Evolutionary conservation across 1,139 yeast species (phyloP).

Genomic region (Magnusiomyces sp.): DNA sequence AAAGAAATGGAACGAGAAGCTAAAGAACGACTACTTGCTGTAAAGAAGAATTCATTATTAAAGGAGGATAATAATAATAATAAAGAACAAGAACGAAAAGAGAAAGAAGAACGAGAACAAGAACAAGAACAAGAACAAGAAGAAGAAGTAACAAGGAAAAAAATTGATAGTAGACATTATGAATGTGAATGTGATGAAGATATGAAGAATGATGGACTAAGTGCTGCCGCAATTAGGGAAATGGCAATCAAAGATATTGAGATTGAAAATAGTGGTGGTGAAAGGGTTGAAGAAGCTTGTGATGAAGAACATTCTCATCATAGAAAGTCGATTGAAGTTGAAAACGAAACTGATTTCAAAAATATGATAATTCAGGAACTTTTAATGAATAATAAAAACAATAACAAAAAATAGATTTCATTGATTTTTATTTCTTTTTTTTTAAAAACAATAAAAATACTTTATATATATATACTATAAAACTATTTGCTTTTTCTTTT

Average conservation of each 20-base stretch:
- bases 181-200: neutral
- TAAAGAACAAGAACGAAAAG: neutral
- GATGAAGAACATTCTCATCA: neutral
- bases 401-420: neutral
- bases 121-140: neutral
- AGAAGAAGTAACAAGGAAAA: neutral
- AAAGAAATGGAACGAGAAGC: neutral
- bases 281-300: neutral
- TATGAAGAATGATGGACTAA: neutral
- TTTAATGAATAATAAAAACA: neutral
- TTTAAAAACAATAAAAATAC: neutral
- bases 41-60: neutral
- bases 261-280: neutral
- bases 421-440: neutral
- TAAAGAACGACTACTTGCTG: neutral
- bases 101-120: neutral
- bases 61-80: too few relatives aligned
- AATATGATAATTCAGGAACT: neutral
- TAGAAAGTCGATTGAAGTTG: neutral
- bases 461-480: neutral
- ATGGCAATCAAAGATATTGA: neutral
- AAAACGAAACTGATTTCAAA: neutral
- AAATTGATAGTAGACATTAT: neutral
- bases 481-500: neutral
- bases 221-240: neutral